Conservation (phyloP, 345 rosid species). For the Lumnitzera racemosa region DNA sequence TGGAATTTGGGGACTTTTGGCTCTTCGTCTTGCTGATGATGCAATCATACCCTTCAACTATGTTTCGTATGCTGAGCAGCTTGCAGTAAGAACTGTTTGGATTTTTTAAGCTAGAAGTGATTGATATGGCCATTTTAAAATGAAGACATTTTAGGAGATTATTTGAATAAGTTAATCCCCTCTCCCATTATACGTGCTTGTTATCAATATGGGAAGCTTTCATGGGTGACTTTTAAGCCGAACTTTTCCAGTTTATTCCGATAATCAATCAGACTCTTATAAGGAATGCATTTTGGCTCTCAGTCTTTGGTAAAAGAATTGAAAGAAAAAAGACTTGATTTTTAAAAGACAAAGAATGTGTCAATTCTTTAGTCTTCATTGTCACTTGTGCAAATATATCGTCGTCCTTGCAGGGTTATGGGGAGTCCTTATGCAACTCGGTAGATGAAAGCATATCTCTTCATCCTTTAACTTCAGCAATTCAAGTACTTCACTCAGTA, state of each 20-base stretch:
- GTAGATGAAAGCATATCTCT: conserved; percentile 38
- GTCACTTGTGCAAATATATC: no score
- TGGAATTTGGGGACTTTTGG: conserved; percentile 86
- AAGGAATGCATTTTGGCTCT: no score
- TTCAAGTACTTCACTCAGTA: conserved; percentile 46
- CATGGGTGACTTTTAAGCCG: no score
- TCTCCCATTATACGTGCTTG: not conserved
- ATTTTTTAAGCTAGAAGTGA: not conserved
- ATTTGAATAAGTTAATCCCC: not conserved
- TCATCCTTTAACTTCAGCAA: conserved; percentile 45
- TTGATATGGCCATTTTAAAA: not conserved
- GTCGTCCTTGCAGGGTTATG: conserved; percentile 36
- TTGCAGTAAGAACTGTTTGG: conserved; percentile 32
- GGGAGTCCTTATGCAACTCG: conserved; percentile 36
- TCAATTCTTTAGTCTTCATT: no score
- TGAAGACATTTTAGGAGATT: not conserved
- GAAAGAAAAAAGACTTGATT: no score
- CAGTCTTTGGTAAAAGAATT: no score
- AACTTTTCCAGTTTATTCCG: no score
- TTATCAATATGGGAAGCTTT: no score
- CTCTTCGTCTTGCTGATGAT: conserved; percentile 74
- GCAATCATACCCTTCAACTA: conserved; percentile 68
- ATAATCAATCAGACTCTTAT: no score
- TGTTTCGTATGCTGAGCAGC: conserved; percentile 54
- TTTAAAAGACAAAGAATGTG: no score